Conservation (phyloP, 2,329 filamentous ascomycete species). For the Colletotrichum zoysiae region DNA sequence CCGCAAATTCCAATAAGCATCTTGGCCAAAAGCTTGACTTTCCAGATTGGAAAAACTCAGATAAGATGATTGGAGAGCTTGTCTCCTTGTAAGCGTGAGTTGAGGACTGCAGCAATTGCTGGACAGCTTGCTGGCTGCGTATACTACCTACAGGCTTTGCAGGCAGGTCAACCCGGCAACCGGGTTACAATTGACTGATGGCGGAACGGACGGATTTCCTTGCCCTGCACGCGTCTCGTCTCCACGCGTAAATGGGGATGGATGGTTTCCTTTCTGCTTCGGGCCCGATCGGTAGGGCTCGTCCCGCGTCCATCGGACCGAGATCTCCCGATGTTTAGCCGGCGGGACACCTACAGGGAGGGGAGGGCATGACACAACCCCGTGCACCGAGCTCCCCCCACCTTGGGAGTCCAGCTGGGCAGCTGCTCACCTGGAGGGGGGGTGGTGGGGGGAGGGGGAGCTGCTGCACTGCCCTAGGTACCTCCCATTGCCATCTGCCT, state of each 20-base stretch:
- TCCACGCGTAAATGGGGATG: constrained; percentile 37
- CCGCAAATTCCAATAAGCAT: constrained; percentile 86
- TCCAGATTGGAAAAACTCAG: background rate
- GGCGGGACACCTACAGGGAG: constrained; percentile 25
- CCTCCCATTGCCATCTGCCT: constrained; percentile 11
- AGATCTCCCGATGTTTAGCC: constrained; percentile 28
- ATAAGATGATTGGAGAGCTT: background rate
- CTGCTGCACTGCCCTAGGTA: constrained; percentile 6
- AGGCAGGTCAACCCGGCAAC: constrained; percentile 32
- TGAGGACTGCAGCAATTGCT: background rate
- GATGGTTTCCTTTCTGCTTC: background rate
- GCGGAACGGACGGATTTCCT: background rate
- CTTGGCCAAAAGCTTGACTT: constrained; percentile 38
- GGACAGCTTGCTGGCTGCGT: constrained; percentile 10
- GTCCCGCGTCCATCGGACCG: constrained; percentile 1
- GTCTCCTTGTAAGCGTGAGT: background rate
- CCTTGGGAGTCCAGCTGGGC: constrained; percentile 12
- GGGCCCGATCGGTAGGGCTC: constrained; percentile 4
- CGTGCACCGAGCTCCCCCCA: constrained; percentile 20
- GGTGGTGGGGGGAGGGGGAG: background rate
- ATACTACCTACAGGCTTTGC: background rate
- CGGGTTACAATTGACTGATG: constrained; percentile 21
- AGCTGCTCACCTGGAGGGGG: constrained; percentile 1
- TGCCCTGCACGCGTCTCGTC: constrained; percentile 20
- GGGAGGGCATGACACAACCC: constrained; percentile 12